Evolutionary conservation across 179 eudicot species (phyloP), one percentile per base, ranked within the genome.

Genomic region (Carnegiea gigantea): DNA sequence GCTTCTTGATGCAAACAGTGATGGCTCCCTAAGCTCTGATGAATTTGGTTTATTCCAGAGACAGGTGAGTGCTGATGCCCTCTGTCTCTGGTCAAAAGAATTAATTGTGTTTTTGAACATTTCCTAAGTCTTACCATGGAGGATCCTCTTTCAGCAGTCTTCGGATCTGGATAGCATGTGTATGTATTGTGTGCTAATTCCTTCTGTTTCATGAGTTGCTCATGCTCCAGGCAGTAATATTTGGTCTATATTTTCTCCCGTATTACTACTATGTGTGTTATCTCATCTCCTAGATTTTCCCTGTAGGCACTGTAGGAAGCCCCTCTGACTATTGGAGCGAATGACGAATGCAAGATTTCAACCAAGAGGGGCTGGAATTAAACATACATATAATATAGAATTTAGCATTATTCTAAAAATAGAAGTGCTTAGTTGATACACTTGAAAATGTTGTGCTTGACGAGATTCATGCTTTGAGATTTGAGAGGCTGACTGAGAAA

Each of bases 11-110:
- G 82, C 98, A 78, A 96, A 96, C 76, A 91, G 95, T 77, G 99
- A 96, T 88, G 99, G 99, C 82, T 94, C 92, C 79, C 86, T 96
- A 79, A 94, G 98, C 90, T 91, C 93, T 43, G 99, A 96, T 84
- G 98, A 95, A 80, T 94, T 94, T 83, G 92, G 93, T 83, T 83
- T 80, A 46, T 96, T 96, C 79, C 99, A 94, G 82, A 89, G 93
- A 75, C 97, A 94, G 99, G 99, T 92, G 70, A 59, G 46, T 76
- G 26, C 77, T 57, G 26, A 62, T 79, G 53, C 51, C 36, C 14
- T 0, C 12, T 30, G n/a, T 33, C 36, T 33, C 36, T 33, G 4
- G 77, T 70, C 28, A 4, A 23, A 77, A 54, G 24, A 54, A 6
- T 64, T 30, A 20, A 9, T 70, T 53, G 30, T 48, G 33, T 10